phyloP scores from a whole-genome alignment of 768 basidiomycete species.

The Leccinum rimulosum region DNA sequence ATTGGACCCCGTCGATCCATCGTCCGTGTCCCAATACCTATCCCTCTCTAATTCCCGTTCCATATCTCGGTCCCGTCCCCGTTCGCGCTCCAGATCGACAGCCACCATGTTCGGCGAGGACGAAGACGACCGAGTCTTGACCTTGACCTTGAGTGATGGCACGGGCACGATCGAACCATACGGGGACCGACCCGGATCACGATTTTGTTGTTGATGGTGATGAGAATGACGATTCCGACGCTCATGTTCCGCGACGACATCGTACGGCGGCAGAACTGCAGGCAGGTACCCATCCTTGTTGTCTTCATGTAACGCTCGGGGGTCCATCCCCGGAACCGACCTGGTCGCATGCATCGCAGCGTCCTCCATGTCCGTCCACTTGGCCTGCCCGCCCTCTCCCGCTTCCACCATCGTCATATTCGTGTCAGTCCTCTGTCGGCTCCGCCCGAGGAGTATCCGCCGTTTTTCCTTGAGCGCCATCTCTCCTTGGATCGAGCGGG shows the following conservation, averaged over 20 bases:
- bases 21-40: background rate
- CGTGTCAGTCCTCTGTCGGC: background rate
- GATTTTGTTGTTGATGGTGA: background rate
- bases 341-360: background rate
- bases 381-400: background rate
- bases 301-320: background rate
- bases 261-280: background rate
- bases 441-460: slow-evolving; percentile 13
- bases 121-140: background rate
- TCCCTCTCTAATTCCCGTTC: background rate
- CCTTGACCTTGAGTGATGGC: background rate
- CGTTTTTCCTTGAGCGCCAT: slow-evolving; percentile 51
- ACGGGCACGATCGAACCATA: background rate
- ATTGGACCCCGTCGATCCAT: background rate
- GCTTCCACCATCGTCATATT: background rate
- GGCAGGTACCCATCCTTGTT: background rate
- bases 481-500: slow-evolving; percentile 69
- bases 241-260: background rate
- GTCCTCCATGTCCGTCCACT: background rate
- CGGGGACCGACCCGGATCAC: background rate
- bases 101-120: background rate
- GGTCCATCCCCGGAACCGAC: background rate
- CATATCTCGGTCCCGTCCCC: background rate
- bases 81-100: background rate
- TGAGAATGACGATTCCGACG: background rate